These are phyloP conservation scores for Aspergillus asperescens DNA, from an alignment of 495 filamentous ascomycete species.

Conservation along the genomic window DNA sequence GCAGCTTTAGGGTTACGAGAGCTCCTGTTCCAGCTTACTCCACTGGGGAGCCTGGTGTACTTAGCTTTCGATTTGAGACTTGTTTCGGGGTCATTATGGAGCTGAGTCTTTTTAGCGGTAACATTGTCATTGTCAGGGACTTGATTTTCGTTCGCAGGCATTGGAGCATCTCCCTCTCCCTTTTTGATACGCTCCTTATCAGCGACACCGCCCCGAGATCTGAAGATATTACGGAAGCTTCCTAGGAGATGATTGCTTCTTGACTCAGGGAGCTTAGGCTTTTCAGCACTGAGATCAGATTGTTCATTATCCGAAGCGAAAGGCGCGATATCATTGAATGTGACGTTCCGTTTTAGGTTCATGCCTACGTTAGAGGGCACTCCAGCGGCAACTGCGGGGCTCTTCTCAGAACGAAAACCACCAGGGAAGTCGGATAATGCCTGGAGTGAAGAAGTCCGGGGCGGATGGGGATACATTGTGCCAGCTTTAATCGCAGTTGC, in stretches of 20 bases:
- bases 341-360: constrained; percentile 1
- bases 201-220: constrained; percentile 1
- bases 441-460: constrained; percentile 8
- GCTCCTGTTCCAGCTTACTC: constrained; percentile 10
- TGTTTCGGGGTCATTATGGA: constrained; percentile 1
- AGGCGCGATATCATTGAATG: constrained; percentile 9
- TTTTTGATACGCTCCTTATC: constrained; percentile 12
- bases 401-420: background rate
- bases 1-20: constrained; percentile 9
- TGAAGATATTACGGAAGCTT: constrained; percentile 24
- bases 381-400: background rate
- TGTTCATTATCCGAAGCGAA: background rate
- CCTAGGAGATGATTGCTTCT: constrained; percentile 12
- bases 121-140: background rate
- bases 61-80: constrained; percentile 6
- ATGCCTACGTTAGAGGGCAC: background rate
- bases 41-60: constrained; percentile 8
- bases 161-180: background rate
- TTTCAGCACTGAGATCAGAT: background rate
- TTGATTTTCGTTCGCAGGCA: background rate
- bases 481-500: background rate
- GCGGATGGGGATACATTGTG: constrained; percentile 8
- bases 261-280: constrained; percentile 4
- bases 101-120: background rate
- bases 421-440: constrained; percentile 10